Evolutionary conservation across 306 rosid genomes (phyloP).

Genomic region (Vigna mungo): DNA sequence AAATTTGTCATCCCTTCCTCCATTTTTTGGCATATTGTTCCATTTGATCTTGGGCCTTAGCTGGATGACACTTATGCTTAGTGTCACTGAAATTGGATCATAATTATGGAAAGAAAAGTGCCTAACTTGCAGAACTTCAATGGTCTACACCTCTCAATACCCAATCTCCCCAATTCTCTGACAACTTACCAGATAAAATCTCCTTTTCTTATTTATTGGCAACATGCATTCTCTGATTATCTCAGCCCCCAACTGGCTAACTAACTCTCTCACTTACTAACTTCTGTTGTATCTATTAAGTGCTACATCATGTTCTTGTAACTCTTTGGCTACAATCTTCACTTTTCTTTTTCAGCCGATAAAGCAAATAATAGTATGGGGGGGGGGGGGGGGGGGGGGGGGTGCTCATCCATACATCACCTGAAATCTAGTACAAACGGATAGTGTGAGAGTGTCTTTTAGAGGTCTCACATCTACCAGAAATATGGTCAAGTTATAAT

Average conservation of each 20-base stretch:
- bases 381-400: too few relatives aligned
- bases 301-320: neutral
- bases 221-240: neutral
- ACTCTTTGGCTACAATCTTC: neutral
- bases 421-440: neutral
- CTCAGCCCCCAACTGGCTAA: neutral
- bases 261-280: neutral
- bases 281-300: neutral
- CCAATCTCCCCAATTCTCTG: neutral
- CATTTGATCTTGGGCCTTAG: neutral
- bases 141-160: neutral
- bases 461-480: too few relatives aligned
- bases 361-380: too few relatives aligned
- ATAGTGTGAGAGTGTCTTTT: neutral
- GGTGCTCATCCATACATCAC: neutral
- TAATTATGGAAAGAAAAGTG: neutral
- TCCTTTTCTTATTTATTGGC: neutral
- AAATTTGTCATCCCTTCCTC: neutral
- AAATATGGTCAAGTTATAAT: too few relatives aligned
- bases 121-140: neutral
- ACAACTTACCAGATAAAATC: neutral
- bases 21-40: neutral
- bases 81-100: neutral
- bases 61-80: neutral
- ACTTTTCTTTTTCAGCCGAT: neutral